A percentile compares a stretch with the other conserved stretches of the same genome.
Conservation (phyloP, 306 rosid species). For the Potentilla sterilis region DNA sequence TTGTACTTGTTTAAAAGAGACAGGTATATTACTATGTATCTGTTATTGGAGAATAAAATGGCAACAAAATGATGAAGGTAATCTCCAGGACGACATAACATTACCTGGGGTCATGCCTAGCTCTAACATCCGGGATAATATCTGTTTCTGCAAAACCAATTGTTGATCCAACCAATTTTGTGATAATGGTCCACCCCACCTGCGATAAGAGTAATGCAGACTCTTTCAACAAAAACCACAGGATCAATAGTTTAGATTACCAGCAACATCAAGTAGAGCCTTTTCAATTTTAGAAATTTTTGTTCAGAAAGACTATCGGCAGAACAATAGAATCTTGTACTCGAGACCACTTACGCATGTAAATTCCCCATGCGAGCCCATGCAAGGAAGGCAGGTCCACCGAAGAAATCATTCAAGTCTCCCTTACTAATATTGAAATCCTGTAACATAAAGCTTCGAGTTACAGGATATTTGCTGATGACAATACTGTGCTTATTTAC, state of each 20-base stretch:
- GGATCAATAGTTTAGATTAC: background rate
- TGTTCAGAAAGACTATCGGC: background rate
- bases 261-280: background rate
- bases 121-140: conserved; percentile 77
- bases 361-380: conserved; percentile 99
- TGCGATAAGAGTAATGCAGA: conserved; percentile 36
- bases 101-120: conserved; percentile 99
- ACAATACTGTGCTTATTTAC: background rate
- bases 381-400: conserved; percentile 98
- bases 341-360: conserved; percentile 66
- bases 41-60: background rate
- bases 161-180: conserved; percentile 92
- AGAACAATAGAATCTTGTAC: background rate
- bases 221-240: conserved; percentile 26
- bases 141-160: conserved; percentile 69
- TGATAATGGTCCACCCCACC: conserved; percentile 96
- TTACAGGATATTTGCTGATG: conserved; percentile 30
- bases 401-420: conserved; percentile 72
- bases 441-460: conserved; percentile 43
- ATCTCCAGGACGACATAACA: background rate
- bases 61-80: background rate
- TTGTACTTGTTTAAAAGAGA: conserved; percentile 9
- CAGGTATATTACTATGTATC: background rate
- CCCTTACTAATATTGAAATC: conserved; percentile 66
- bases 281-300: background rate